Base-by-base conservation (phyloP, 2,329 filamentous ascomycete genomes). In the Aspergillus caelatus region DNA sequence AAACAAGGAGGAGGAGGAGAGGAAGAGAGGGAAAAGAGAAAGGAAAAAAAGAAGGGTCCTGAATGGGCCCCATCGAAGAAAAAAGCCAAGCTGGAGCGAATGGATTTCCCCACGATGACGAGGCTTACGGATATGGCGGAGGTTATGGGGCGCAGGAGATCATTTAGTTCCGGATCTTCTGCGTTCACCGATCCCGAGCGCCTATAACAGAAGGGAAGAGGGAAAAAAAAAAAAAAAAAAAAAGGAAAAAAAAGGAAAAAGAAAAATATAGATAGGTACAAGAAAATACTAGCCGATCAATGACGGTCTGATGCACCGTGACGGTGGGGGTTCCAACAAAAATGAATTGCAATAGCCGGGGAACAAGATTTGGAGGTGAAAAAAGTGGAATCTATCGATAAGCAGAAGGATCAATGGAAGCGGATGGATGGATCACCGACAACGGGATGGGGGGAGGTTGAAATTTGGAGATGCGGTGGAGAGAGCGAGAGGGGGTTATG, bases 71-170 rank as follows among this genome's bases (percentile, higher is more conserved):
- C 66, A 66, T 65, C 34, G 58, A 66, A 48, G 52, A 50, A 58
- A 60, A 60, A 56, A 65, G 60, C 61, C 66, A 65, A 61, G 61
- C 59, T 65, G 66, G 62, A 53, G 46, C 56, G 62, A 56, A 60
- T 39, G 62, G 58, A 65, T 55, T 68, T 68, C 67, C 67, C 68
- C 68, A 70, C 67, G 68, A 62, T 69, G 66, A 67, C 67, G 61
- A 69, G 66, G 67, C 65, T 65, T 66, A 69, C 67, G 68, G 68
- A 69, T 65, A 66, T 52, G 63, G 65, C 63, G 64, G 66, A 67
- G 64, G 58, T 54, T 64, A 67, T 63, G 67, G 67, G 59, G 62
- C 62, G 57, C 57, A 61, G 64, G 61, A 63, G 65, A 70, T 67
- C 65, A 68, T 68, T 8, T 65, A 66, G 65, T 63, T 58, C 66